Evolutionary conservation across 225 moss, liverwort and hornwort genomes (phyloP).

Genomic region (Pseudisothecium myosuroides): DNA sequence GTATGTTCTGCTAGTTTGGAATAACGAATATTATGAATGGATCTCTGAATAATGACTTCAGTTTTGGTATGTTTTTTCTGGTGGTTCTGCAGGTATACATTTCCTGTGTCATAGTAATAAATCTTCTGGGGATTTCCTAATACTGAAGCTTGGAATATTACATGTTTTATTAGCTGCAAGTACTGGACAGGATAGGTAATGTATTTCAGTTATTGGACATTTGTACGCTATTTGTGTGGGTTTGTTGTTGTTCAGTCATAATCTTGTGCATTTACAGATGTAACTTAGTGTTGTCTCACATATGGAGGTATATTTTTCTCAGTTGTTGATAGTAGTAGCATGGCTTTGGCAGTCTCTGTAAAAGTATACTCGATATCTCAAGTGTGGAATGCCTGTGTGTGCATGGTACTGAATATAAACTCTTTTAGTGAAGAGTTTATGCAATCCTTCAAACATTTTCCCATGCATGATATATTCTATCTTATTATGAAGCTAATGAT

Average conservation of each 20-base stretch:
- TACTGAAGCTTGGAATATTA: neutral
- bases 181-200: neutral
- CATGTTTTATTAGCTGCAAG: neutral
- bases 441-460: too few relatives aligned
- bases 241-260: neutral
- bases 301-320: neutral
- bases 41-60: neutral
- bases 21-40: neutral
- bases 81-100: neutral
- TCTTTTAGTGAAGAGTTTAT: neutral
- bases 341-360: neutral
- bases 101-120: neutral
- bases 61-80: neutral
- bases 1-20: neutral
- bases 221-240: neutral
- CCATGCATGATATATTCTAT: neutral
- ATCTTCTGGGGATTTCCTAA: neutral
- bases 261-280: neutral
- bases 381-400: neutral
- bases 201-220: neutral
- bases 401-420: neutral
- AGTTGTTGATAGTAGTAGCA: neutral
- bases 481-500: neutral
- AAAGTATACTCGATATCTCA: neutral
- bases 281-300: neutral